Evolutionary conservation across 139 green algal genomes (phyloP).

Genomic region (Chlamydomonas urium): DNA sequence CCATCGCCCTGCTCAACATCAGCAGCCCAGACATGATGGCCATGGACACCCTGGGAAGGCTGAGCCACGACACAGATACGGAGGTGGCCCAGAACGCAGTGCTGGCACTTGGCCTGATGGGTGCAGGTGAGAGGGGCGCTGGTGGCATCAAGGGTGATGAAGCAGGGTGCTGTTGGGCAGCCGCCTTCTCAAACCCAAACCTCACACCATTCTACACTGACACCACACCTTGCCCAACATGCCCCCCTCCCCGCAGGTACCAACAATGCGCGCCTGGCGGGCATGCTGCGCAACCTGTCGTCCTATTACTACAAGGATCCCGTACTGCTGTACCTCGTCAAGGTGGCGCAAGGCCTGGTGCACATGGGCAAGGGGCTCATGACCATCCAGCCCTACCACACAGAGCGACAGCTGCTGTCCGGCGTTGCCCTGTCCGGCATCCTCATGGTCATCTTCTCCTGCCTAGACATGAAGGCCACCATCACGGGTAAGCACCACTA

Average conservation of each 20-base stretch:
- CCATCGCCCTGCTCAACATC: constrained; percentile 84
- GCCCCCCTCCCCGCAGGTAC: no score
- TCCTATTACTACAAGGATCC: constrained; percentile 93
- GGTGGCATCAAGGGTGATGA: no score
- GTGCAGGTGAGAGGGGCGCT: constrained; percentile 59
- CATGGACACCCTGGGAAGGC: constrained; percentile 87
- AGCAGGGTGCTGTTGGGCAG: no score
- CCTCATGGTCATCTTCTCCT: constrained; percentile 71
- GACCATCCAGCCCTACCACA: constrained; percentile 86
- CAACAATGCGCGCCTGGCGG: constrained; percentile 91
- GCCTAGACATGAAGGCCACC: constrained; percentile 74
- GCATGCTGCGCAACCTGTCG: constrained; percentile 78
- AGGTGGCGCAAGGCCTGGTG: constrained; percentile 63
- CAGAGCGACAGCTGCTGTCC: constrained; percentile 82
- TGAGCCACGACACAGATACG: constrained; percentile 88
- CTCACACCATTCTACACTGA: no score
- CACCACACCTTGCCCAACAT: no score
- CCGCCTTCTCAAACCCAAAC: no score
- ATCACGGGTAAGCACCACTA: constrained; percentile 88
- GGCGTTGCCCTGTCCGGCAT: constrained; percentile 78
- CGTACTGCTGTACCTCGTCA: constrained; percentile 79
- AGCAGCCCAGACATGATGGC: constrained; percentile 72
- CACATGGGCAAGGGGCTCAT: constrained; percentile 98
- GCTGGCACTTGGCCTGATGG: constrained; percentile 86
- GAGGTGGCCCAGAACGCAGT: constrained; percentile 79